Evolutionary conservation across 306 rosid genomes (phyloP), one percentile per base, ranked within the genome.

Genomic region (Vicia faba): DNA sequence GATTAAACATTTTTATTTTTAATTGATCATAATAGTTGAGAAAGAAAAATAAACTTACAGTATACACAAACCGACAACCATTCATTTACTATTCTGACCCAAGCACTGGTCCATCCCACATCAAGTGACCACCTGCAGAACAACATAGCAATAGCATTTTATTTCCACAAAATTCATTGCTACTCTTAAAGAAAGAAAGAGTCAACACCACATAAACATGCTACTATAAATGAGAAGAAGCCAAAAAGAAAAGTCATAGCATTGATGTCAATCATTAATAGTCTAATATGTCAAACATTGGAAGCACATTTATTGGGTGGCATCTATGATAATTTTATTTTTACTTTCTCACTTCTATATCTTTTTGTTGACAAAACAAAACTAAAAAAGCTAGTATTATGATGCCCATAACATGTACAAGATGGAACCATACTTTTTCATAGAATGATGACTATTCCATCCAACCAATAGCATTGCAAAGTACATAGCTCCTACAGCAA

Each of bases 401-500:
- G 59, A 56, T 39, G 67, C 23, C 36, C 29, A 54, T 1, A 69
- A 33, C 11, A 70, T 33, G 49, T 51, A 18, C 12, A 54, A 25
- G 56, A 61, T 18, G 49, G 56, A 58, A 57, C 57, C 80, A 28
- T 84, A 89, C 99, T 79, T 86, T 81, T 66, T 81, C 84, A 95
- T 95, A 36, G 83, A 56, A 68, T 85, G 97, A 50, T 93, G 87
- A 73, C 87, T 77, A 61, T 88, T 86, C 99, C 99, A 93, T 71
- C 99, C 93, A 49, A 86, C 80, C 77, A 93, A 80, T 18, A 93
- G 84, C 99, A 93, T 93, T 5, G 97, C 99, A 58, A 93, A 93
- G 84, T 93, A 90, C 99, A 93, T 93, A 35, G 99, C 97, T 61
- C 99, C 99, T 0, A 96, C 90, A 29, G 99, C 96, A 39, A 93